Percentiles rank a stretch among this genome's conserved stretches.
phyloP scores from a whole-genome alignment of 2,329 filamentous ascomycete species.

The Fusarium drepaniforme region DNA sequence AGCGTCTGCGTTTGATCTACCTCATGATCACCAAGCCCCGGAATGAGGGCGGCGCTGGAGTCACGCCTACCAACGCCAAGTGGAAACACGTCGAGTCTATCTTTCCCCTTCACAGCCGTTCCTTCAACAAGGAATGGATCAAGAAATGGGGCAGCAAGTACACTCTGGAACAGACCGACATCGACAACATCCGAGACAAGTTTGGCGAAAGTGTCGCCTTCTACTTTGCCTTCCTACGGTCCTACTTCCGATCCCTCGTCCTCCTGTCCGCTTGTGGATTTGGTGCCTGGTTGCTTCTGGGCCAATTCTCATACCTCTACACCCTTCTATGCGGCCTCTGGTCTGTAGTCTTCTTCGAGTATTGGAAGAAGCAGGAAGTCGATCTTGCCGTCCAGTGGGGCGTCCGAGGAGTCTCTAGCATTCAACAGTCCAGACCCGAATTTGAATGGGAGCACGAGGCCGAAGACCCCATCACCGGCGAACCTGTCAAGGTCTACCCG shows the following conservation, averaged over 20 bases:
- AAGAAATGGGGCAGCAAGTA: conserved; percentile 81
- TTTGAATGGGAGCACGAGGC: conserved; percentile 84
- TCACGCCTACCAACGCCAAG: conserved; percentile 75
- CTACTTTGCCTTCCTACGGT: conserved; percentile 95
- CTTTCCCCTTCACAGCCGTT: conserved; percentile 83
- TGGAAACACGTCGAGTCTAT: conserved; percentile 81
- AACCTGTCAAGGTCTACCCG: conserved; percentile 81
- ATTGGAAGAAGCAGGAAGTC: conserved; percentile 93
- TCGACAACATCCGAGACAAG: conserved; percentile 81
- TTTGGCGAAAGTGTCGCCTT: conserved; percentile 91
- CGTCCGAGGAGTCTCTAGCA: conserved; percentile 84
- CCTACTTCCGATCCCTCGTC: conserved; percentile 88
- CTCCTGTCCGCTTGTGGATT: conserved; percentile 85
- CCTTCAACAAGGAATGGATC: conserved; percentile 81
- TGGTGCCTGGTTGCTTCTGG: conserved; percentile 83
- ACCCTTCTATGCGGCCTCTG: conserved; percentile 85
- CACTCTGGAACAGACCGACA: conserved; percentile 71
- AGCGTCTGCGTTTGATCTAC: conserved; percentile 89
- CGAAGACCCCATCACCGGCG: conserved; percentile 85
- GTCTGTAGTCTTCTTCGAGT: conserved; percentile 92
- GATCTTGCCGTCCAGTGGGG: conserved; percentile 92
- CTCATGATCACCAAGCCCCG: conserved; percentile 82
- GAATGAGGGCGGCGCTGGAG: conserved; percentile 82
- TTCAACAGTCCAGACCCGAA: conserved; percentile 81
- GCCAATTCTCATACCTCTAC: conserved; percentile 86